phyloP scores from a whole-genome alignment of 2,329 filamentous ascomycete species.

The Hymenoscyphus salicellus region DNA sequence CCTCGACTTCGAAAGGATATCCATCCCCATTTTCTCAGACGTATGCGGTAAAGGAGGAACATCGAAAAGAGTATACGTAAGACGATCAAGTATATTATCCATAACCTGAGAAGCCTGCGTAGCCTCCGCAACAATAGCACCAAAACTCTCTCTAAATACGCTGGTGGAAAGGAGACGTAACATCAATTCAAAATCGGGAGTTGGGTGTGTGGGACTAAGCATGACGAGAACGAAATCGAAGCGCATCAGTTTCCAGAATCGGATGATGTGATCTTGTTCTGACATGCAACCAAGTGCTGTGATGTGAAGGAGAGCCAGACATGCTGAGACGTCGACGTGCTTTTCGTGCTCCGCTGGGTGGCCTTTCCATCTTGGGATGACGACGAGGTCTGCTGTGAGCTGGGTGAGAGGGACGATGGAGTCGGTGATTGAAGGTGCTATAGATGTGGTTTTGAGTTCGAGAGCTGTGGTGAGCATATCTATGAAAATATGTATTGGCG shows the following conservation, averaged over 20 bases:
- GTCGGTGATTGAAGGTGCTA: constrained; percentile 58
- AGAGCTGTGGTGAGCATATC: constrained; percentile 63
- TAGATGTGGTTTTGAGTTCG: constrained; percentile 56
- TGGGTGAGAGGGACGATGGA: constrained; percentile 55
- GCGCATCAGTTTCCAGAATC: constrained; percentile 67
- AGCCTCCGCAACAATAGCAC: constrained; percentile 54
- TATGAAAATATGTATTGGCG: constrained; percentile 63
- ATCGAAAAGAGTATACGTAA: constrained; percentile 43
- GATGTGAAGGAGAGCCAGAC: constrained; percentile 64
- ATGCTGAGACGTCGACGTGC: constrained; percentile 60
- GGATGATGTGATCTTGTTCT: constrained; percentile 34
- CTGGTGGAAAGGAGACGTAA: constrained; percentile 66
- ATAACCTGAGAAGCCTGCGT: constrained; percentile 41
- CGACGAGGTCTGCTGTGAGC: constrained; percentile 55
- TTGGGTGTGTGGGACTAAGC: constrained; percentile 63
- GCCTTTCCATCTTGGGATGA: constrained; percentile 43
- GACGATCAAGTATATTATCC: constrained; percentile 38
- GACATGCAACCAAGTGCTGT: constrained; percentile 57
- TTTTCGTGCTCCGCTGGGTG: constrained; percentile 46
- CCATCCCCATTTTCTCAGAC: constrained; percentile 27
- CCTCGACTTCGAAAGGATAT: constrained; percentile 30
- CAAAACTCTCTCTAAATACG: constrained; percentile 60
- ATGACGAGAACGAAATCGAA: constrained; percentile 65
- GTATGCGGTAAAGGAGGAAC: constrained; percentile 38
- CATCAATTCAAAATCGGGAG: constrained; percentile 61